Conservation (phyloP, 78 protist genomes). For the Cyanophora paradoxa region DNA sequence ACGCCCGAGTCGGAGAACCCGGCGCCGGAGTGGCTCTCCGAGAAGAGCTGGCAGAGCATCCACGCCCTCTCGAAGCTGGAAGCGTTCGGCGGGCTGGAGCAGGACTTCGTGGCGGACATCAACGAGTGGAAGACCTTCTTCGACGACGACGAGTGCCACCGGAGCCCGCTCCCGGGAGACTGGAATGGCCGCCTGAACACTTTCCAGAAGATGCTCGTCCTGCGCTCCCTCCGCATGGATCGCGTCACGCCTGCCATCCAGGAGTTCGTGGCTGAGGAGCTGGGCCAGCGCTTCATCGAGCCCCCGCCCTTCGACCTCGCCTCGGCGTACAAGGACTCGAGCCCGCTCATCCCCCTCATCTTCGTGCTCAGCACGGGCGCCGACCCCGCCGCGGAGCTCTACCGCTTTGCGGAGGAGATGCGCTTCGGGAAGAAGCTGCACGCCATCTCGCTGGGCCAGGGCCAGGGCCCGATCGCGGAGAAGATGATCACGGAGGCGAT, state of each 20-base stretch:
- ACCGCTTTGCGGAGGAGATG: constrained; percentile 63
- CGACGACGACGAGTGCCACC: constrained; percentile 37
- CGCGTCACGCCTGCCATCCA: constrained; percentile 50
- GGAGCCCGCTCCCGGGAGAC: constrained; percentile 22
- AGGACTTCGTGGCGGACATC: neutral
- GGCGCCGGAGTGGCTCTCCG: constrained; percentile 56
- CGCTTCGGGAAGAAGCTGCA: constrained; percentile 50
- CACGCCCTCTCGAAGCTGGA: constrained; percentile 35
- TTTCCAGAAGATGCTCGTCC: constrained; percentile 36
- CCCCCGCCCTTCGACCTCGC: constrained; percentile 73
- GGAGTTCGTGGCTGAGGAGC: constrained; percentile 15
- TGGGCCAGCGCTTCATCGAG: constrained; percentile 57
- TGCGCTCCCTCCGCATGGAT: constrained; percentile 60
- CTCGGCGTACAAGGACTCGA: constrained; percentile 47
- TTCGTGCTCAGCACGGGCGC: constrained; percentile 86
- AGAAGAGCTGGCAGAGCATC: constrained; percentile 59
- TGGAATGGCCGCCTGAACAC: neutral
- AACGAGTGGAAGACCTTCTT: constrained; percentile 20
- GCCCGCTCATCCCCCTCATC: constrained; percentile 61
- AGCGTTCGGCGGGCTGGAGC: constrained; percentile 33
- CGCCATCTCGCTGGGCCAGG: constrained; percentile 82
- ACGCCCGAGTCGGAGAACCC: constrained; percentile 35
- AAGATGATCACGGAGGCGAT: constrained; percentile 48
- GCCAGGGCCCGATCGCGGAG: constrained; percentile 84
- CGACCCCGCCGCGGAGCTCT: constrained; percentile 73